phyloP scores from a whole-genome alignment of 2,329 filamentous ascomycete genomes.

The Monilinia aucupariae region DNA sequence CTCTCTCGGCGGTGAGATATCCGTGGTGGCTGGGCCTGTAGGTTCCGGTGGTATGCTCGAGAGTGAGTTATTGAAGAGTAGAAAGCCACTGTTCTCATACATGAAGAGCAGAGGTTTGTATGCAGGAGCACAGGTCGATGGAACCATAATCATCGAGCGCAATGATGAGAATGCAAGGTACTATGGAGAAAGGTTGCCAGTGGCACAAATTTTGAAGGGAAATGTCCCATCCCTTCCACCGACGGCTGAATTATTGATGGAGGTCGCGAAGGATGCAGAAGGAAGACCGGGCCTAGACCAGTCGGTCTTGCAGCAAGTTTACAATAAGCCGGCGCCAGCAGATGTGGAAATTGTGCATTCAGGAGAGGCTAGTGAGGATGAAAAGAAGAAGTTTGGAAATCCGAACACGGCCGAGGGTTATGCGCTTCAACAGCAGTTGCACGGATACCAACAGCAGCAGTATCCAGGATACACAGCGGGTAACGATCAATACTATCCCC shows the following conservation, averaged over 20 bases:
- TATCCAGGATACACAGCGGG: neutral
- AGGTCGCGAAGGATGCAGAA: constrained; percentile 81
- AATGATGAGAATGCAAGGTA: constrained; percentile 80
- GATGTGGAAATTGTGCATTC: constrained; percentile 17
- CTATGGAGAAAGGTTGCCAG: constrained; percentile 61
- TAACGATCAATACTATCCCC: constrained; percentile 10
- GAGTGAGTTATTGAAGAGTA: constrained; percentile 43
- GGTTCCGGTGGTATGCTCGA: constrained; percentile 56
- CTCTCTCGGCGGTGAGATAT: constrained; percentile 76
- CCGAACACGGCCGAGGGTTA: constrained; percentile 14
- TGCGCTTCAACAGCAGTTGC: constrained; percentile 9
- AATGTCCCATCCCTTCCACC: constrained; percentile 21
- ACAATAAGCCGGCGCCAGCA: constrained; percentile 15
- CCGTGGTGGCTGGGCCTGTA: constrained; percentile 70
- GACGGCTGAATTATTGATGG: constrained; percentile 41
- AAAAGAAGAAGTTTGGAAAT: constrained; percentile 18
- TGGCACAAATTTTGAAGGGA: constrained; percentile 49
- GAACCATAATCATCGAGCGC: constrained; percentile 76
- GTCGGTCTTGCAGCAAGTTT: constrained; percentile 38
- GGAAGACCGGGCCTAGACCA: constrained; percentile 63
- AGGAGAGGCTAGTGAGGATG: constrained; percentile 14
- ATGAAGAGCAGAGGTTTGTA: constrained; percentile 85
- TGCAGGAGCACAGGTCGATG: constrained; percentile 77
- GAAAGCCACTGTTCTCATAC: constrained; percentile 71
- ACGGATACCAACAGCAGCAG: constrained; percentile 6